Base-by-base conservation (phyloP, 768 basidiomycete genomes). In the Saitozyma sp. region DNA sequence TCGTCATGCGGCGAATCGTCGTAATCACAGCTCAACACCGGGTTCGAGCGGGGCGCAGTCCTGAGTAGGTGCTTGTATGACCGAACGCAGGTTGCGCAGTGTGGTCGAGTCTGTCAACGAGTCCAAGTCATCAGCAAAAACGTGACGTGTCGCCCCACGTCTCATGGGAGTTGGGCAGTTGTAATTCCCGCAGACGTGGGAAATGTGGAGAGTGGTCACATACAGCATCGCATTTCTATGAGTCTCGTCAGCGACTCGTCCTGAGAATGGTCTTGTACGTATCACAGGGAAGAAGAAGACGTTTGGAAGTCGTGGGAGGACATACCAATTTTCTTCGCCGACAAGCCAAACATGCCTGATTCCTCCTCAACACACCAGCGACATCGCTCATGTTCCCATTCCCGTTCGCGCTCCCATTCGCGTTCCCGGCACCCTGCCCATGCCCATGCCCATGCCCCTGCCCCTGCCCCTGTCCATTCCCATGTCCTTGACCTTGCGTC, bases 181-280 rank as follows among this genome's bases (percentile, higher is more conserved):
- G 29, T 29, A 5, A 29, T 29, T 29, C 29, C 29, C 2, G 29
- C 29, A 29, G 29, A 29, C 29, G 29, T 29, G 29, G 29, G 29
- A 29, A 29, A 29, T 29, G 29, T 29, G 29, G 5, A 29, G 29
- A 29, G 29, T 2, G 29, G 5, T 29, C 29, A 29, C 29, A 29
- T 29, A 72, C 67, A 6, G 75, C 75, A 66, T 76, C 75, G 62
- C 75, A 76, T 72, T 76, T 76, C 73, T 74, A 53, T 40, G 29
- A 56, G 1, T 11, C 13, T 46, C 45, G n/a, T 54, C 52, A 54
- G 43, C 41, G 49, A 41, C 14, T 46, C 8, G 41, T 63, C n/a
- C n/a, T n/a, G n/a, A n/a, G n/a, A n/a, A n/a, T n/a, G n/a, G n/a
- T n/a, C n/a, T n/a, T n/a, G n/a, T n/a, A n/a, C n/a, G n/a, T n/a